These are phyloP conservation scores for Coccinonectria pachysandricola DNA, from an alignment of 2,329 filamentous ascomycete genomes.

Conservation along the genomic window DNA sequence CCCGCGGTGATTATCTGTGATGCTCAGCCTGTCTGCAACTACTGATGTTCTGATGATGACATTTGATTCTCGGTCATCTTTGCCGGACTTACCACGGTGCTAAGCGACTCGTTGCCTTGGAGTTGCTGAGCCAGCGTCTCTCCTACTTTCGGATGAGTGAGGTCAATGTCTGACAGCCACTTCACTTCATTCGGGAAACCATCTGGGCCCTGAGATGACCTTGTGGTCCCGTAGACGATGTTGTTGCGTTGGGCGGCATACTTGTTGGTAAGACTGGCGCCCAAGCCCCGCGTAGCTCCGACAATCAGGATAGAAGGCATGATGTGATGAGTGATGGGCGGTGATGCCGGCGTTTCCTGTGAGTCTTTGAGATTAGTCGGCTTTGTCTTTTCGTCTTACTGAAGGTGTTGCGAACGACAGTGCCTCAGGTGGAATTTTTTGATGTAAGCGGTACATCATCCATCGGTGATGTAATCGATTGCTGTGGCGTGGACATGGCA, in stretches of 20 bases:
- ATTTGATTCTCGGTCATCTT: background rate
- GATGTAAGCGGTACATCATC: slow-evolving; percentile 1
- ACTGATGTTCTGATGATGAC: background rate
- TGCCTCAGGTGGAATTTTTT: slow-evolving; percentile 1
- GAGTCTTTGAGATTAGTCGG: slow-evolving; percentile 1
- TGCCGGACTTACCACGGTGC: slow-evolving; percentile 30
- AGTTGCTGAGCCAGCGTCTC: slow-evolving; percentile 36
- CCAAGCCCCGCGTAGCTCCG: slow-evolving; percentile 59
- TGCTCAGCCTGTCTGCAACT: slow-evolving; percentile 11
- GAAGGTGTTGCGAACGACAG: slow-evolving; percentile 1
- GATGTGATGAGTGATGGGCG: background rate
- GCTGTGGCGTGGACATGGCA: slow-evolving; percentile 7
- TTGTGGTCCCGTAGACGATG: slow-evolving; percentile 49
- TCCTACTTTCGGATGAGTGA: slow-evolving; percentile 37
- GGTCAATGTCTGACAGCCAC: slow-evolving; percentile 51
- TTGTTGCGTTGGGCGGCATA: slow-evolving; percentile 40
- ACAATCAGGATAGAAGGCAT: slow-evolving; percentile 50
- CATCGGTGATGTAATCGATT: slow-evolving; percentile 13
- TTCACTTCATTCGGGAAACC: slow-evolving; percentile 32
- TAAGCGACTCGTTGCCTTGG: slow-evolving; percentile 26
- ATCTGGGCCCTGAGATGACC: slow-evolving; percentile 34
- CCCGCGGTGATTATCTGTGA: slow-evolving; percentile 55
- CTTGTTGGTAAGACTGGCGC: slow-evolving; percentile 47
- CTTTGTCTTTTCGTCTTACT: background rate
- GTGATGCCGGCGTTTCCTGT: background rate